Base-by-base conservation (phyloP, 768 basidiomycete genomes). In the Xanthoconium stramineum region DNA sequence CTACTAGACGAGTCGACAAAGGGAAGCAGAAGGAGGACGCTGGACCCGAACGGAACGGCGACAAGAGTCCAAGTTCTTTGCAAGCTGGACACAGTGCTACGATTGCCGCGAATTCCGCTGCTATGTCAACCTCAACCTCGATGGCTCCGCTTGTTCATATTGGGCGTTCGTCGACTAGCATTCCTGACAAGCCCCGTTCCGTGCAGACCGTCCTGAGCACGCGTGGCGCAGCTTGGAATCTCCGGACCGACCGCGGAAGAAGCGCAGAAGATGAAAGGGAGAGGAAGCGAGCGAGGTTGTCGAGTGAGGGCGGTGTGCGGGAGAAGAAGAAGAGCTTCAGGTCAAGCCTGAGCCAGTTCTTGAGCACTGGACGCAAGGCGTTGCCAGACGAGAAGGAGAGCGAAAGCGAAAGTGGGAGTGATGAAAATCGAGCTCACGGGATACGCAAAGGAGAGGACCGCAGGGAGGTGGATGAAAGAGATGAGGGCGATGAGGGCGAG, bases 121-220 rank as follows among this genome's bases (percentile, higher is more conserved):
- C 45, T 19, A 6, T 29, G 19, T 47, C 51, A 8, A 11, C 59
- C 7, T 42, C 60, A 7, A 37, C 50, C 2, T 53, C 57, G 0
- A 12, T 12, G 19, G 14, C 44, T 17, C 39, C 53, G 7, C 8
- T 9, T 8, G 29, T 39, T 12, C 47, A 30, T 29, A 1, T 29
- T 20, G 29, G 20, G 24, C 55, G n/a, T 40, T 24, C 60, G 10
- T 47, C 49, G 5, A 48, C 53, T 0, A 29, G 9, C n/a, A 12
- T 38, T 7, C 4, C 29, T 17, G 60, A 57, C 1, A 71, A 70
- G 20, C 66, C 70, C 3, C 61, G 56, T 35, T 61, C 64, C 1
- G 60, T 59, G 5, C 76, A 81, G 61, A 74, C 78, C 55, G 76
- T 82, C 5, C 65, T 86, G 35, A 77, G 74, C 61, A 88, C 87